Conservation (phyloP, 495 filamentous ascomycete genomes). For the Xylaria sp. region DNA sequence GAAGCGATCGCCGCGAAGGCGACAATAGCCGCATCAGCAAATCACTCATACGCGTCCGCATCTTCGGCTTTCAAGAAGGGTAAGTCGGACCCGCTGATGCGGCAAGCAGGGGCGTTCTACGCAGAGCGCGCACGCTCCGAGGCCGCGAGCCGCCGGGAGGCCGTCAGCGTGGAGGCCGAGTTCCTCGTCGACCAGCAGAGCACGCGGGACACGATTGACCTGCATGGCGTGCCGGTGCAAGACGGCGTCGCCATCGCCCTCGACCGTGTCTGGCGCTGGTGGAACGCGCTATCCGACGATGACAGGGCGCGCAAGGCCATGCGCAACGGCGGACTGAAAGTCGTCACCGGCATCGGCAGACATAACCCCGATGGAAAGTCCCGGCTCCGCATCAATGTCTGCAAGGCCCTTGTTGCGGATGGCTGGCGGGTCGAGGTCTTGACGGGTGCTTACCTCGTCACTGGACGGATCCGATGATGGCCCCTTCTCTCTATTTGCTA, state of each 20-base stretch:
- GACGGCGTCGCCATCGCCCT: slow-evolving; percentile 80
- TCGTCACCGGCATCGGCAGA: slow-evolving; percentile 80
- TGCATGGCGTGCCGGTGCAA: slow-evolving; percentile 83
- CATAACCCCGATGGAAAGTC: slow-evolving; percentile 81
- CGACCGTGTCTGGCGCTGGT: slow-evolving; percentile 75
- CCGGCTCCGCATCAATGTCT: slow-evolving; percentile 81
- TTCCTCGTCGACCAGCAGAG: slow-evolving; percentile 67
- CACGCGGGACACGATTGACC: slow-evolving; percentile 65
- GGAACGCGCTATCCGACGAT: slow-evolving; percentile 70
- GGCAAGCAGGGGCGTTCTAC: slow-evolving; percentile 50
- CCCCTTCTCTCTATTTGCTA: not conserved
- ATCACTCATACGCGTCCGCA: slow-evolving; percentile 38
- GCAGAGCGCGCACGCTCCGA: slow-evolving; percentile 43
- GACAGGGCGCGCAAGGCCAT: slow-evolving; percentile 54
- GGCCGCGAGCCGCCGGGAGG: slow-evolving; percentile 31
- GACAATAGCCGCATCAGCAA: slow-evolving; percentile 25
- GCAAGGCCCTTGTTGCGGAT: slow-evolving; percentile 72
- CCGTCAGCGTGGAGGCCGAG: slow-evolving; percentile 55
- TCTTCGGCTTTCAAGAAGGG: slow-evolving; percentile 45
- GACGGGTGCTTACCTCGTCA: slow-evolving; percentile 69
- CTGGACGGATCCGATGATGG: slow-evolving; percentile 51
- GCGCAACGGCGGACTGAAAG: slow-evolving; percentile 60
- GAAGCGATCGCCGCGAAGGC: slow-evolving; percentile 22
- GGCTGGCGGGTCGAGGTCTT: slow-evolving; percentile 82
- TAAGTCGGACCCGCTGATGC: slow-evolving; percentile 43